Base-by-base conservation (phyloP, 768 basidiomycete genomes). In the Coprinellus micaceus region DNA sequence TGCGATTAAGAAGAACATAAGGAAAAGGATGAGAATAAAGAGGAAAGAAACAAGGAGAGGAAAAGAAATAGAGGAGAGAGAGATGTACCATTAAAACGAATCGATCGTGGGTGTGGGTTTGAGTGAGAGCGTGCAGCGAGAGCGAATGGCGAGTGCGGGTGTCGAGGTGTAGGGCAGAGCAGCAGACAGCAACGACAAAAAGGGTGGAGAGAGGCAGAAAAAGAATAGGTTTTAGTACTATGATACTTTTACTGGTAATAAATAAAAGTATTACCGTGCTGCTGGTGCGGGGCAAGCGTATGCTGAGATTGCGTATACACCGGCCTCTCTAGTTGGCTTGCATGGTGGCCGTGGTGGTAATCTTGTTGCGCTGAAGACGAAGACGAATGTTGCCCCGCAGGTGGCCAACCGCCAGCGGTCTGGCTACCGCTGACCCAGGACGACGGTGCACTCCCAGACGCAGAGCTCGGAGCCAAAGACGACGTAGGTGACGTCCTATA, bases 191-290 rank as follows among this genome's bases (percentile, higher is more conserved):
- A 7, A 33, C 9, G 50, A 52, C 5, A 12, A 37, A 36, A 21
- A 30, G 9, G 50, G 33, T 17, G 30, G 19, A 26, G 13, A 51
- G 56, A 44, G 45, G 44, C 36, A 45, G 29, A 56, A 47, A 47
- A 58, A 57, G 61, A 49, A 54, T 54, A 39, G 49, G 47, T 52
- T 67, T 70, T 70, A 72, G 69, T 66, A 59, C 66, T 68, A 71
- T 61, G 62, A 63, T 69, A 65, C 58, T 65, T 67, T 66, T 67
- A 62, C 59, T 67, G 67, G 61, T 61, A 61, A 61, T 64, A 61
- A 64, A 63, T 60, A 64, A 67, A 63, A 60, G 64, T 64, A 60
- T 68, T 68, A 69, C 68, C 67, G 61, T 70, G 66, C 59, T 66
- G 51, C 60, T 60, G 45, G 13, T 59, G 24, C 26, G 47, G 47